Base-by-base conservation (phyloP, 176 grass and related monocot species). In the Bothriochloa decipiens region DNA sequence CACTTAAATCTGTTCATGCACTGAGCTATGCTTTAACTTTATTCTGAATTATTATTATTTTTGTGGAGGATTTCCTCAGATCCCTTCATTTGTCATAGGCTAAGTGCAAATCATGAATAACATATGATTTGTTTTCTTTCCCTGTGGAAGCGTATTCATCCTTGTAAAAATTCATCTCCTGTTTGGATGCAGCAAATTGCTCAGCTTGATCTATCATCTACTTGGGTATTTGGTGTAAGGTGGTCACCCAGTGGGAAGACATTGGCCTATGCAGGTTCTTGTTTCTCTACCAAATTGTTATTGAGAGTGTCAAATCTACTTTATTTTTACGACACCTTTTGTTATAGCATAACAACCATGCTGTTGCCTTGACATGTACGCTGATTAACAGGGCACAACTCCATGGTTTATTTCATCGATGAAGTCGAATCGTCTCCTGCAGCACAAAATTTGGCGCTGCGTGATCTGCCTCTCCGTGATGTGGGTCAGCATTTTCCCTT, bases 401-500 rank as follows among this genome's bases (percentile, higher is more conserved):
- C 97, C 87, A 96, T 92, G 91, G 87, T 99, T 47, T 92, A 96
- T 94, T 96, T 99, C 79, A 86, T 99, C 22, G 97, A 99, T 65
- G 97, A 99, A 72, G 93, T 96, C 52, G 88, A 88, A 86, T 82
- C 86, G 22, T 90, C 91, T 89, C 97, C 93, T 46, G 86, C 89
- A 29, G 91, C 91, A 74, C 97, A 99, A 84, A 96, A 85, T 81
- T 77, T 99, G 65, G 77, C 88, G 43, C 82, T 94, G 86, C 97
- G 82, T 43, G 93, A 94, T 91, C 91, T 99, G 86, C 97, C 97
- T 88, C 93, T 99, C 90, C 93, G 93, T 99, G 97, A 99, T 96
- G 97, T 99, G 97, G 97, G 97, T 99, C 93, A 99, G 97, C 97
- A 99, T 92, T 93, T 89, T 94, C 87, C 39, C 89, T 94, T 95